Conservation (phyloP, 345 rosid genomes). For the Citrus hindsii region DNA sequence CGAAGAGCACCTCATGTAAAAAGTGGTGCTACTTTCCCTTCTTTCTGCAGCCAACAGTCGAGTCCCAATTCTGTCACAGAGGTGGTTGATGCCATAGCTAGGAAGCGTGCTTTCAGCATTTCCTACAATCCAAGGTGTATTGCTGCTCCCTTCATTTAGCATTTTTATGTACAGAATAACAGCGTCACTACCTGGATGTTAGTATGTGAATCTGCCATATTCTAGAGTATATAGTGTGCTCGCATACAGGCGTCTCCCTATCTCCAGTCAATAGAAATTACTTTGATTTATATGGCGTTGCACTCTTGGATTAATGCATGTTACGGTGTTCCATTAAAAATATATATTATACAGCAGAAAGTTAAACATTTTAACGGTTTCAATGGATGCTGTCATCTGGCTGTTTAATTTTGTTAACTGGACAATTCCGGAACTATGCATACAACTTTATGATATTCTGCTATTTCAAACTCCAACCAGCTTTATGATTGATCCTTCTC, state of each 20-base stretch:
- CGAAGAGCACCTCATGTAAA: conserved; percentile 87
- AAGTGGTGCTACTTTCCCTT: conserved; percentile 42
- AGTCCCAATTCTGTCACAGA: conserved; percentile 56
- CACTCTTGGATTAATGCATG: background rate
- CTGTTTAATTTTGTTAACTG: background rate
- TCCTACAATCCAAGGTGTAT: conserved; percentile 91
- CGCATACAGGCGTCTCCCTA: background rate
- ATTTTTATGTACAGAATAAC: background rate
- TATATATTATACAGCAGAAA: background rate
- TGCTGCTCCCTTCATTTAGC: background rate
- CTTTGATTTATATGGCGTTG: background rate
- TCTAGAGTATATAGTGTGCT: background rate
- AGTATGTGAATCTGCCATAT: background rate
- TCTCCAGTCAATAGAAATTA: background rate
- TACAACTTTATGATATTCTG: background rate
- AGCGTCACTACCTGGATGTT: background rate
- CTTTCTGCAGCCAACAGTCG: conserved; percentile 44
- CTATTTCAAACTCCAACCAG: background rate
- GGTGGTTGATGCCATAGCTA: conserved; percentile 67
- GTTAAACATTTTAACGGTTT: background rate
- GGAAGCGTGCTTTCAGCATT: conserved; percentile 57
- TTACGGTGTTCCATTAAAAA: background rate
- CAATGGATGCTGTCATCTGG: background rate
- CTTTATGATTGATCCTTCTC: background rate
- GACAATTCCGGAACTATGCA: background rate